phyloP scores from a whole-genome alignment of 1,284 basidiomycete species.

The Cryptococcus deneoformans region DNA sequence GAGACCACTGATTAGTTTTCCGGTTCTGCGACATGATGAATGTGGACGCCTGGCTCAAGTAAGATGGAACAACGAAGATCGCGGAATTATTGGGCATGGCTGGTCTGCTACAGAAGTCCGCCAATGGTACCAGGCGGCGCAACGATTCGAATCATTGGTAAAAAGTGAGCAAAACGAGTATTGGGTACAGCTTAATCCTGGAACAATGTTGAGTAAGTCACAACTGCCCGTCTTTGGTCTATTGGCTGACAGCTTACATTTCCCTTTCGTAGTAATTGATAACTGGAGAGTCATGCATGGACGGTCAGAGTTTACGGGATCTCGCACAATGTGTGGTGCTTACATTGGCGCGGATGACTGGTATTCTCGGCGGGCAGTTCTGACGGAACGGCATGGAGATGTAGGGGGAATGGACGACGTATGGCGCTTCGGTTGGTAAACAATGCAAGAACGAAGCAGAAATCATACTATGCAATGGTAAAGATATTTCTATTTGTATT shows the following conservation, averaged over 20 bases:
- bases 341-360: slow-evolving; percentile 93
- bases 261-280: slow-evolving; percentile 67
- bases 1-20: slow-evolving; percentile 57
- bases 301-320: slow-evolving; percentile 81
- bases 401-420: slow-evolving; percentile 10
- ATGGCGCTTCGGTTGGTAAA: slow-evolving; percentile 28
- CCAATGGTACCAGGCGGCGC: slow-evolving; percentile 80
- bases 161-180: slow-evolving; percentile 81
- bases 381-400: slow-evolving; percentile 38
- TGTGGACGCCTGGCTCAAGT: slow-evolving; percentile 68
- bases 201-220: slow-evolving; percentile 74
- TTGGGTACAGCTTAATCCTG: slow-evolving; percentile 83
- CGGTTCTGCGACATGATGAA: slow-evolving; percentile 64
- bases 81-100: slow-evolving; percentile 66
- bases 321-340: slow-evolving; percentile 89
- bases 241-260: neutral
- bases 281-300: slow-evolving; percentile 96
- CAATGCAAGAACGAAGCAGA: too few species aligned
- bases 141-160: slow-evolving; percentile 71
- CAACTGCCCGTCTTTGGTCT: neutral
- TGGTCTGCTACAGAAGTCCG: slow-evolving; percentile 62
- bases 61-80: slow-evolving; percentile 94
- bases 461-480: too few species aligned
- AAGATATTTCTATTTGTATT: too few species aligned
- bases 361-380: slow-evolving; percentile 67